A percentile compares a stretch with the other conserved stretches of the same genome.
Evolutionary conservation across 257 asterid genomes (phyloP).

Genomic region (Nicotiana sylvestris): DNA sequence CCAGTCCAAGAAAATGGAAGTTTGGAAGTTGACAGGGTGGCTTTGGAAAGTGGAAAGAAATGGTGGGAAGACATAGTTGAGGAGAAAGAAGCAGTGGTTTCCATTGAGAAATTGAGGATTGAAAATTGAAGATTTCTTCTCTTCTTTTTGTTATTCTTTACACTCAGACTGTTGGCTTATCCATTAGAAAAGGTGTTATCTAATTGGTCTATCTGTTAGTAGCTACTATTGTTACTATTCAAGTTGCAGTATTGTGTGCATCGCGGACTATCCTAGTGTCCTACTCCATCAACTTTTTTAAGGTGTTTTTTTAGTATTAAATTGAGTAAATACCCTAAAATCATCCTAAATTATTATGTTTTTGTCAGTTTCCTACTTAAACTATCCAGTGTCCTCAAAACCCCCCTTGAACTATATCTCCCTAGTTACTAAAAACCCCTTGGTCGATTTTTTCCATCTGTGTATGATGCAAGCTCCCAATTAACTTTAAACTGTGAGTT

Average conservation of each 20-base stretch:
- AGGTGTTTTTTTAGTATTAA: too few relatives aligned
- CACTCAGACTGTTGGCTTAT: not conserved
- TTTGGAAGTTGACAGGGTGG: constrained; percentile 15
- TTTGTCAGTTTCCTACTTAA: too few relatives aligned
- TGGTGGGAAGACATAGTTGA: constrained; percentile 64
- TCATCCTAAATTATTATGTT: too few relatives aligned
- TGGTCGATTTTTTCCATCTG: too few relatives aligned
- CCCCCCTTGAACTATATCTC: too few relatives aligned
- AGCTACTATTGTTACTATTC: constrained; percentile 1
- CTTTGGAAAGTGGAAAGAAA: constrained; percentile 33
- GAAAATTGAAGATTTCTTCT: not conserved
- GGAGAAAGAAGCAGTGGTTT: constrained; percentile 44
- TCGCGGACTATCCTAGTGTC: not conserved
- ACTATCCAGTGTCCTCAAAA: too few relatives aligned
- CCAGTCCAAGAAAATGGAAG: constrained; percentile 32
- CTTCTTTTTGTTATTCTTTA: not conserved
- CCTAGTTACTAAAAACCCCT: too few relatives aligned
- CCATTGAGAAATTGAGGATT: constrained; percentile 33
- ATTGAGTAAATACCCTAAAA: too few relatives aligned
- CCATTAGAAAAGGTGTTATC: not conserved
- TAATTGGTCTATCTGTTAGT: constrained; percentile 10
- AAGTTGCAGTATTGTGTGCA: not conserved
- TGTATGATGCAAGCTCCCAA: too few relatives aligned
- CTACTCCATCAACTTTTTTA: not conserved
- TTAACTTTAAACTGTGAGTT: too few relatives aligned